Evolutionary conservation across 2,329 filamentous ascomycete species (phyloP).

Genomic region (Nothophoma quercina): DNA sequence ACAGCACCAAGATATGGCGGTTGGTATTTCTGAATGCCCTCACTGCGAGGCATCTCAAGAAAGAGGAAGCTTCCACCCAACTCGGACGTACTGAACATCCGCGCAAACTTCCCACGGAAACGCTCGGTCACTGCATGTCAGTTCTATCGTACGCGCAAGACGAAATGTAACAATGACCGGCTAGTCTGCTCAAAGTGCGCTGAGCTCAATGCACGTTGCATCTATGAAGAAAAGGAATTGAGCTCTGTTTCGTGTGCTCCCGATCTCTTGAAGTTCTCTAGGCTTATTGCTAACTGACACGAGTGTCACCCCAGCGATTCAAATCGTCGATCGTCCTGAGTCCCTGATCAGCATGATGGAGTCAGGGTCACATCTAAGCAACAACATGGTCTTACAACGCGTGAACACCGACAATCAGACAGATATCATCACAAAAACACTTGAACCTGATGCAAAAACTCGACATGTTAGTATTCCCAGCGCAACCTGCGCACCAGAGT

Average conservation of each 20-base stretch:
- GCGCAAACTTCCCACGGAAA: conserved; percentile 7
- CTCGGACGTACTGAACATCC: background rate
- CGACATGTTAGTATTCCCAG: too few species aligned
- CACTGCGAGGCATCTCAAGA: background rate
- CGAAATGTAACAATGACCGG: conserved; percentile 24
- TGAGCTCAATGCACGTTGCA: conserved; percentile 18
- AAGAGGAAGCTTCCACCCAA: conserved; percentile 1
- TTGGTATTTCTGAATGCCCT: background rate
- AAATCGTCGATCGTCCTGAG: too few species aligned
- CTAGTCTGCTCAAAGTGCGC: conserved; percentile 23
- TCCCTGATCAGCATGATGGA: too few species aligned
- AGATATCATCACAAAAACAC: too few species aligned
- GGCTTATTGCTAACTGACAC: background rate
- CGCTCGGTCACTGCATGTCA: conserved; percentile 16
- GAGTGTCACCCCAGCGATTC: too few species aligned
- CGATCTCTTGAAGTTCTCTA: background rate
- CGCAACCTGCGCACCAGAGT: too few species aligned
- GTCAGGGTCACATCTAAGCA: too few species aligned
- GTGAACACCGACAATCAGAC: too few species aligned
- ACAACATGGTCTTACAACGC: too few species aligned
- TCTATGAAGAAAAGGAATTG: conserved; percentile 12
- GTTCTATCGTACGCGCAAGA: conserved; percentile 17
- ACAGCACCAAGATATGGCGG: background rate
- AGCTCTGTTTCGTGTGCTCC: background rate
- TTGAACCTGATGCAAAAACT: too few species aligned